Evolutionary conservation across 129 eudicot species (phyloP).

Genomic region (Gnaphalium uliginosum): DNA sequence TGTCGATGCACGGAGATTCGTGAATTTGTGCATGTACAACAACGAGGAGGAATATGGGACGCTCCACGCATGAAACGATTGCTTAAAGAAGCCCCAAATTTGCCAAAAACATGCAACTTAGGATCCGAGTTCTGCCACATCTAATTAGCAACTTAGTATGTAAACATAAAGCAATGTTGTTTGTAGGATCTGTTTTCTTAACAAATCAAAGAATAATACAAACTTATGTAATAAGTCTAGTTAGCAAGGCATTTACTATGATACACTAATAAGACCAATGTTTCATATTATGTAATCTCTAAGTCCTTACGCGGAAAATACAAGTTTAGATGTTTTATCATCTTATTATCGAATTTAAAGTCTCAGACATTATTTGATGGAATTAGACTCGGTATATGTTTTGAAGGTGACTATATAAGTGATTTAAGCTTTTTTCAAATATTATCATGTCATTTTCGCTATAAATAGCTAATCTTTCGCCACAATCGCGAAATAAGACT

Average conservation of each 20-base stretch:
- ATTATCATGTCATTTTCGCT: too few species aligned
- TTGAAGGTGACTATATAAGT: too few species aligned
- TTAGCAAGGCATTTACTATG: background rate
- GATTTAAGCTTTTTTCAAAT: too few species aligned
- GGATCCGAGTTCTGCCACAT: slow-evolving; percentile 11
- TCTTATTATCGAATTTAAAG: background rate
- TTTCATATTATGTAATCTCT: too few species aligned
- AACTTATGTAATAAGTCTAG: slow-evolving; percentile 6
- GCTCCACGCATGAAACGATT: slow-evolving; percentile 33
- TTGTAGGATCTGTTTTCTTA: background rate
- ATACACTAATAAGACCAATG: background rate
- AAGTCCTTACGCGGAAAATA: too few species aligned
- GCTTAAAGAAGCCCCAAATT: slow-evolving; percentile 25
- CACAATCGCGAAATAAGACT: too few species aligned
- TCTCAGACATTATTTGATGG: too few species aligned
- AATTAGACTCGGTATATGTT: too few species aligned
- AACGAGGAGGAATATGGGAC: slow-evolving; percentile 17
- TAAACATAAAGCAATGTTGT: too few species aligned
- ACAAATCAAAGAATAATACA: slow-evolving; percentile 10
- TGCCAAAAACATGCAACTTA: slow-evolving; percentile 18
- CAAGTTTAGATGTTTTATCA: too few species aligned
- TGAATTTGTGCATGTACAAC: slow-evolving; percentile 32
- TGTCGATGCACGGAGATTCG: slow-evolving; percentile 29
- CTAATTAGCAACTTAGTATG: background rate
- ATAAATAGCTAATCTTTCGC: too few species aligned